Conservation (phyloP, 2,329 filamentous ascomycete genomes). For the Calonectria crousiana region DNA sequence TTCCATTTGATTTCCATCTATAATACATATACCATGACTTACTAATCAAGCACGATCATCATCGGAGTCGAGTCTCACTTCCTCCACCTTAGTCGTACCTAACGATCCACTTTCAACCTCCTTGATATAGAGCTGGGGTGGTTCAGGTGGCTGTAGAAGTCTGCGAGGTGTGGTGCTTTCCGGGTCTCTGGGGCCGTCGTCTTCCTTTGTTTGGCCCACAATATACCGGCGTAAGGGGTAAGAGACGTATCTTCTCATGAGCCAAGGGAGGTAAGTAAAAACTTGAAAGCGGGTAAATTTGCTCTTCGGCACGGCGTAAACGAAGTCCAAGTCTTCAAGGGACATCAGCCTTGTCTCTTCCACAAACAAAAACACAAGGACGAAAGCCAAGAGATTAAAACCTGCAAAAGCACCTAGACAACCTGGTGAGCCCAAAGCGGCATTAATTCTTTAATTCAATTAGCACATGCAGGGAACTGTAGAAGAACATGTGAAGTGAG, state of each 20-base stretch:
- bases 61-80: neutral
- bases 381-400: conserved; percentile 53
- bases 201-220: neutral
- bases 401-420: neutral
- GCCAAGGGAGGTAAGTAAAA: conserved; percentile 45
- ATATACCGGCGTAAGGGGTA: neutral
- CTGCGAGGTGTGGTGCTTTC: neutral
- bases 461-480: neutral
- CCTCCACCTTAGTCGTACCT: neutral
- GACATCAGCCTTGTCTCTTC: conserved; percentile 53
- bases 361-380: conserved; percentile 56
- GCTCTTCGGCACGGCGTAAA: conserved; percentile 50
- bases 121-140: neutral
- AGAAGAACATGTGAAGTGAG: neutral
- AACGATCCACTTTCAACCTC: neutral
- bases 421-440: neutral
- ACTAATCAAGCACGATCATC: neutral
- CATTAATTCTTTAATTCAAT: neutral
- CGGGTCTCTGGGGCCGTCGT: neutral
- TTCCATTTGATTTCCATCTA: neutral
- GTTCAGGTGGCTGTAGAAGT: neutral
- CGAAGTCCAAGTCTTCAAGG: conserved; percentile 50
- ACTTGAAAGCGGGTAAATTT: conserved; percentile 49
- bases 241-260: neutral
- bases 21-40: neutral